These are phyloP conservation scores for Rubroboletus satanas DNA, from an alignment of 768 basidiomycete genomes.

Conservation along the genomic window DNA sequence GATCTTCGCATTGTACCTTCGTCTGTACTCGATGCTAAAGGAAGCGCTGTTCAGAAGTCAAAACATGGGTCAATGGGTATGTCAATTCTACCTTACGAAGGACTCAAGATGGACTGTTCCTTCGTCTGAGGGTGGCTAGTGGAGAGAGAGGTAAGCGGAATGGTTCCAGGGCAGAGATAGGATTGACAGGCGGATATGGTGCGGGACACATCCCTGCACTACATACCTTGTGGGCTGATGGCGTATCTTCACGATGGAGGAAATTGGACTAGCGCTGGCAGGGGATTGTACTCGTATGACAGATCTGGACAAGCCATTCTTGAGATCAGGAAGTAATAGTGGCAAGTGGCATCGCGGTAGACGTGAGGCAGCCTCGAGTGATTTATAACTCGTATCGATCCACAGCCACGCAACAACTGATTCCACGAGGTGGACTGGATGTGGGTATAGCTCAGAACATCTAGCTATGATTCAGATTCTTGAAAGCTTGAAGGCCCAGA, in stretches of 20 bases:
- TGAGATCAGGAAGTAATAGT: background rate
- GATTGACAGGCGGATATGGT: background rate
- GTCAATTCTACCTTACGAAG: background rate
- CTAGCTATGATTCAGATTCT: background rate
- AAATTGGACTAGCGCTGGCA: background rate
- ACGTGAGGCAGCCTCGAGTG: background rate
- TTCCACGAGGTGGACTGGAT: background rate
- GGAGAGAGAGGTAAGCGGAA: too few species aligned
- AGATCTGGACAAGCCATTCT: background rate
- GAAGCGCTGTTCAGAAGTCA: background rate
- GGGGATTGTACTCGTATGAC: background rate
- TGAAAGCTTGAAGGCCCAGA: background rate
- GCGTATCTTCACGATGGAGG: background rate
- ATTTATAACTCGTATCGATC: background rate
- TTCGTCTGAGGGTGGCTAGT: background rate
- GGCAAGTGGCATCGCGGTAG: background rate
- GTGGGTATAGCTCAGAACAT: background rate
- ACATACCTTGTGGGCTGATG: background rate
- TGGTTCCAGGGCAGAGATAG: too few species aligned
- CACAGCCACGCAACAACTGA: background rate
- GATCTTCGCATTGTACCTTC: background rate
- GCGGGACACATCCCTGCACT: too few species aligned
- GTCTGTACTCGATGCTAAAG: background rate
- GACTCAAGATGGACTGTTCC: background rate
- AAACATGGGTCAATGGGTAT: background rate